Base-by-base conservation (phyloP, 1,284 basidiomycete genomes). In the Trichosporon faecale region DNA sequence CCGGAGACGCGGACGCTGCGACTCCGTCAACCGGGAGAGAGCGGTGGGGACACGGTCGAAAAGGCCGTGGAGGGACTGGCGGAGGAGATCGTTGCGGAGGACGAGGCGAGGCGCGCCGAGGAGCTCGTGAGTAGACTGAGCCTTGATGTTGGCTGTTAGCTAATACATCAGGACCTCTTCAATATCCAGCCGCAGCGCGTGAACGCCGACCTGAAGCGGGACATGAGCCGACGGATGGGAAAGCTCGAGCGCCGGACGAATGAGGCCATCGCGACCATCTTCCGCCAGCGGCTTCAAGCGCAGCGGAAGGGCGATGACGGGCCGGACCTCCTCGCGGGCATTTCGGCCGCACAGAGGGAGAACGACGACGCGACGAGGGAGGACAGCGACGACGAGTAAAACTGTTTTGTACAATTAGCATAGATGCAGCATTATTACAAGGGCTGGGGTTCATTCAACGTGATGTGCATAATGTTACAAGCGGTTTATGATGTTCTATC, bases 131-230 rank as follows among this genome's bases (percentile, higher is more conserved):
- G 89, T 86, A 35, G n/a, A 8, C 35, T 14, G 27, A 18, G 23
- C 29, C 33, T 33, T 16, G 11, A 9, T 1, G 40, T 9, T 14
- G 12, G 11, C 8, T 29, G 40, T 57, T 2, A n/a, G 33, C 68
- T 66, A n/a, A 66, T 31, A 7, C 18, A 64, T 7, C 79, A 97
- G 94, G 94, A 98, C 79, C 86, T 98, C 29, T 92, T 94, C 80
- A 98, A 97, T 80, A 98, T 99, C 75, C 95, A 95, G 29, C 96
- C 96, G 1, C 96, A 95, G 86, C 88, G 94, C 65, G 89, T 92
- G 11, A 98, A 98, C 82, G 98, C 96, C 95, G 96, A 98, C 83
- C 85, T 99, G 74, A 98, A 96, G 82, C 89, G 95, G 64, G 94
- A 98, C 79, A 90, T 95, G 84, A 92, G 94, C 69, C 93, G 91